phyloP scores from a whole-genome alignment of 2,329 filamentous ascomycete genomes.

The Kalaharituber pfeilii region DNA sequence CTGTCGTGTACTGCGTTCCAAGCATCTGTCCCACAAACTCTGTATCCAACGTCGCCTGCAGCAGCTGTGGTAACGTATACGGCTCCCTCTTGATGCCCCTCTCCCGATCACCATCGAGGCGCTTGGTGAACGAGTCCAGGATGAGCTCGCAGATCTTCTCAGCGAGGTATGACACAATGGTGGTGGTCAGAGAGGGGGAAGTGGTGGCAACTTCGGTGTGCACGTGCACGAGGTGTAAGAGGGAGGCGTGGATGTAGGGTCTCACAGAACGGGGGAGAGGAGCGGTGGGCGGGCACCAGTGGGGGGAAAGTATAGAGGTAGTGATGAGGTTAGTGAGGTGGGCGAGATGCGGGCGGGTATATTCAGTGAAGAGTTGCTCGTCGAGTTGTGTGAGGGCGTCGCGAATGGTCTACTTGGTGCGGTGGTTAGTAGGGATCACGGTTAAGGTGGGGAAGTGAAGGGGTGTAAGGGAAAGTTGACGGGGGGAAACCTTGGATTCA shows the following conservation, averaged over 20 bases:
- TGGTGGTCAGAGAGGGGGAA: constrained; percentile 53
- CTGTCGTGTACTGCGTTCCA: constrained; percentile 73
- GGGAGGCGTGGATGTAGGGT: constrained; percentile 75
- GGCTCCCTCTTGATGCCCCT: constrained; percentile 24
- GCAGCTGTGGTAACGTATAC: constrained; percentile 65
- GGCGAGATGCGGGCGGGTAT: constrained; percentile 61
- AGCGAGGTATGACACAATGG: constrained; percentile 72
- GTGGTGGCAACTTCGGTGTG: constrained; percentile 80
- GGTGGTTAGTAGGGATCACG: not conserved
- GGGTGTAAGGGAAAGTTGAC: not conserved
- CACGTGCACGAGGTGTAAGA: constrained; percentile 72
- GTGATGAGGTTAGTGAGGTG: constrained; percentile 52
- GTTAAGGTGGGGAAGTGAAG: not conserved
- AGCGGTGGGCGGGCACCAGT: constrained; percentile 48
- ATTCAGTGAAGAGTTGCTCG: constrained; percentile 75
- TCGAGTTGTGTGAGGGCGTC: constrained; percentile 87
- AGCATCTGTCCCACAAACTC: constrained; percentile 94
- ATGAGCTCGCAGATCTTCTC: constrained; percentile 65
- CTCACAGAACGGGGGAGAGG: constrained; percentile 52
- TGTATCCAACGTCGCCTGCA: constrained; percentile 94
- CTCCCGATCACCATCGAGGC: constrained; percentile 25
- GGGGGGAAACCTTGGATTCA: constrained; percentile 45
- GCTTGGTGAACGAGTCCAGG: constrained; percentile 58
- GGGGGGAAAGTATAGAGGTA: constrained; percentile 49
- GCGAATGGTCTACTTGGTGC: constrained; percentile 44